These are phyloP conservation scores for Ilyonectria destructans DNA, from an alignment of 2,329 filamentous ascomycete genomes.

Conservation along the genomic window DNA sequence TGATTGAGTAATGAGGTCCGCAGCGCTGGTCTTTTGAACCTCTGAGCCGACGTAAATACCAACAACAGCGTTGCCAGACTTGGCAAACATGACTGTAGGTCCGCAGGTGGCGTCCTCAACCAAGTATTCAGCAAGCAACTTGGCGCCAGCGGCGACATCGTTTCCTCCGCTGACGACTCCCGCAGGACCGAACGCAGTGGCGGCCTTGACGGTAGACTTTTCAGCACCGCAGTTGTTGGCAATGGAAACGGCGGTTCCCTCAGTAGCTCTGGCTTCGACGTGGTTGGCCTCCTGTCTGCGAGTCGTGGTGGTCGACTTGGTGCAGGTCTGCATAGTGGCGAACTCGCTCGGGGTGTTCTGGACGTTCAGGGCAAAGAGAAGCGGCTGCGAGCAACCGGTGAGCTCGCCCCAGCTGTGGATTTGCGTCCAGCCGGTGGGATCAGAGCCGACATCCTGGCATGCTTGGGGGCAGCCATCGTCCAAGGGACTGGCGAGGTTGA, in stretches of 20 bases:
- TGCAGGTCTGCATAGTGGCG: slow-evolving; percentile 45
- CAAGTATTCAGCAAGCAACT: slow-evolving; percentile 42
- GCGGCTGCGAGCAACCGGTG: slow-evolving; percentile 32
- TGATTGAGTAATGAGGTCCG: slow-evolving; percentile 33
- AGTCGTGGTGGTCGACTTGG: slow-evolving; percentile 29
- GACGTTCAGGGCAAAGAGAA: slow-evolving; percentile 45
- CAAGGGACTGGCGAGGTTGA: slow-evolving; percentile 37
- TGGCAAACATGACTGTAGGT: slow-evolving; percentile 45
- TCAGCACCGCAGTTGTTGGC: slow-evolving; percentile 44
- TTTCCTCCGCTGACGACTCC: slow-evolving; percentile 33
- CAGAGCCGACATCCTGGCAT: slow-evolving; percentile 38
- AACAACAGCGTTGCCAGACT: slow-evolving; percentile 42
- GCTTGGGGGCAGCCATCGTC: slow-evolving; percentile 44
- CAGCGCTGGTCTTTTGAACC: slow-evolving; percentile 44
- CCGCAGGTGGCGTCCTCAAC: slow-evolving; percentile 40
- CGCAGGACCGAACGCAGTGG: slow-evolving; percentile 24
- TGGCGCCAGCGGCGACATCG: slow-evolving; percentile 32
- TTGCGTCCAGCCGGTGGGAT: slow-evolving; percentile 47
- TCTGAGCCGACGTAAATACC: slow-evolving; percentile 46
- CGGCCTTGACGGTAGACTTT: slow-evolving; percentile 35
- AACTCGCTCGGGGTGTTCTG: slow-evolving; percentile 44
- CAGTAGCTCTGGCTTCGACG: slow-evolving; percentile 35
- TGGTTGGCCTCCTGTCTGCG: slow-evolving; percentile 29
- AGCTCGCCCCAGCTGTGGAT: slow-evolving; percentile 44
- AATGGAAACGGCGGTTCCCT: slow-evolving; percentile 33